Conservation (phyloP, 352 stramenopile species). For the Thraustochytrium striatum region DNA sequence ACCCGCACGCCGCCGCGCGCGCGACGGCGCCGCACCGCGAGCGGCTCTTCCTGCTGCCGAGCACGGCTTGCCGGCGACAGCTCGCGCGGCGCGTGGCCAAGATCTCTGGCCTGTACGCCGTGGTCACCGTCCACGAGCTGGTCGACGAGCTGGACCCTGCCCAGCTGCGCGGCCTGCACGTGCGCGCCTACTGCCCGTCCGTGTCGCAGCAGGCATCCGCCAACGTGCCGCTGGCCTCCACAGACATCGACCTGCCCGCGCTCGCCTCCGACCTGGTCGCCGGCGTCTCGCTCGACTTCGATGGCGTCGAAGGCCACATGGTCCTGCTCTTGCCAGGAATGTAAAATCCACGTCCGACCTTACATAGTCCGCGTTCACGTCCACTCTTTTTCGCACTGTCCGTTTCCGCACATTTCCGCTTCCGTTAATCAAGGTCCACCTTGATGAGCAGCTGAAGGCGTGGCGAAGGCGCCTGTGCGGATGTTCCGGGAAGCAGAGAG, state of each 20-base stretch:
- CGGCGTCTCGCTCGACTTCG: neutral
- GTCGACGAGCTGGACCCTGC: conserved; percentile 8
- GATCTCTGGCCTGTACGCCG: conserved; percentile 38
- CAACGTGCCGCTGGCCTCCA: no score
- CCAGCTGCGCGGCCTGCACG: conserved; percentile 17
- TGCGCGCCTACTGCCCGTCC: conserved; percentile 45
- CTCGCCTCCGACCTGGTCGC: neutral
- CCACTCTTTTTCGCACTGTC: no score
- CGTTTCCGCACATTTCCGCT: no score
- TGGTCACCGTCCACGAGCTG: conserved; percentile 29
- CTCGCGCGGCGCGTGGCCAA: conserved; percentile 11
- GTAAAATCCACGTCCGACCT: no score
- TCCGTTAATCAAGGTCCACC: no score
- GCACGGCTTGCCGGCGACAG: neutral
- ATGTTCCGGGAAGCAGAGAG: no score
- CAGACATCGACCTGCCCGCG: neutral
- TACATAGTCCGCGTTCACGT: no score
- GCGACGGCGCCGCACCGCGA: neutral
- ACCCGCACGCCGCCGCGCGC: neutral
- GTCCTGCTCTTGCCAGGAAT: no score
- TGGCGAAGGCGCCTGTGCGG: no score
- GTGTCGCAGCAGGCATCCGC: conserved; percentile 40
- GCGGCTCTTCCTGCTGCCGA: conserved; percentile 34
- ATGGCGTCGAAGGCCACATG: conserved; percentile 17
- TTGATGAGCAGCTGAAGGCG: no score